Evolutionary conservation across 1,284 basidiomycete genomes (phyloP), one percentile per base, ranked within the genome.

Genomic region (Vanrija sp.): DNA sequence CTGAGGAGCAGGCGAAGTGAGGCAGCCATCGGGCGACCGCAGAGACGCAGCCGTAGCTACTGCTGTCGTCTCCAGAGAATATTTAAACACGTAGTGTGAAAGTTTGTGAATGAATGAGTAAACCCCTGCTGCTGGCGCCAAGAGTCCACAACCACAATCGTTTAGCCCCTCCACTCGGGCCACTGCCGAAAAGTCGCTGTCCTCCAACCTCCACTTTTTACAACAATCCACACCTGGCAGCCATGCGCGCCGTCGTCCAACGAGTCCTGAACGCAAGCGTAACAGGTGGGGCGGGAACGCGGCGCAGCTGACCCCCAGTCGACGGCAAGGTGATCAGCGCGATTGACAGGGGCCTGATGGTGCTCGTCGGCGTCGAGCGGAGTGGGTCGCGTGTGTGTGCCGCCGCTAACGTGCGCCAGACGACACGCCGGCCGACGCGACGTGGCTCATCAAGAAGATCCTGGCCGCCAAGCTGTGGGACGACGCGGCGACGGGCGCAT

Each of bases 321-420:
- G 71, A 76, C 39, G 74, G 73, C 1, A 45, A 72, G 58, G 68
- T 64, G 23, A 84, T 95, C 58, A 90, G 90, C 7, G 82, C 83
- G 29, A 94, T 94, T 62, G 86, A 86, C 12, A 80, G 81, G 62
- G 92, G 91, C 1, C 78, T 95, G 18, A 86, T 94, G 83, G 86
- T 93, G 28, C 83, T 95, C 16, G 84, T 95, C 40, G 92, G 91
- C 28, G 88, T 95, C 62, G 42, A 48, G 45, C 50, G 55, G 40
- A 53, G 59, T 61, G 38, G 38, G 58, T 51, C 14, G 25, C 23
- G 16, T 12, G 18, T 5, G 16, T 3, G 42, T 12, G 1, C 10
- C 23, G 48, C 46, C 51, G 40, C 28, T 28, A 10, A 28, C 10
- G 1, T 28, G 53, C 46, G 10, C 18, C 29, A 92, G 90, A 92